Conservation (phyloP, 2,329 filamentous ascomycete species). For the Spiromastix sp. region DNA sequence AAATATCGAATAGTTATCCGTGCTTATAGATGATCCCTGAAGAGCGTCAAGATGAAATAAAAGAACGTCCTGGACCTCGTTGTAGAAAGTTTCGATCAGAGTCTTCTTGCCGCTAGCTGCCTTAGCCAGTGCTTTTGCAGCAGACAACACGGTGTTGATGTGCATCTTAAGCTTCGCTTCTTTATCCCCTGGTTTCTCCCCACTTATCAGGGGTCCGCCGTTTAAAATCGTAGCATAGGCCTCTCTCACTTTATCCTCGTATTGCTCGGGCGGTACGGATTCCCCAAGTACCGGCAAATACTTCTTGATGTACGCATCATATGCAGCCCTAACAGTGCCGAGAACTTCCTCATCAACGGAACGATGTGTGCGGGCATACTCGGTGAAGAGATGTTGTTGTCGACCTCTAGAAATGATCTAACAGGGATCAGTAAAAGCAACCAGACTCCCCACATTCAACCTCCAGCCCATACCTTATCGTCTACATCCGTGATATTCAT, state of each 20-base stretch:
- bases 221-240: slow-evolving; percentile 45
- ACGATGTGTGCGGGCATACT: slow-evolving; percentile 50
- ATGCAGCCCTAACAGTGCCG: slow-evolving; percentile 41
- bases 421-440: background rate
- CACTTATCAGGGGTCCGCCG: slow-evolving; percentile 45
- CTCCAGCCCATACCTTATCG: slow-evolving; percentile 46
- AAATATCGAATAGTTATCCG: slow-evolving; percentile 64
- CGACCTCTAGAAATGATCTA: slow-evolving; percentile 57
- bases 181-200: slow-evolving; percentile 54
- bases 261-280: slow-evolving; percentile 36
- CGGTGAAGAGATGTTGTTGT: slow-evolving; percentile 65
- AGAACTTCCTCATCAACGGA: slow-evolving; percentile 35
- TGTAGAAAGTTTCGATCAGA: slow-evolving; percentile 41
- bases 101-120: slow-evolving; percentile 15
- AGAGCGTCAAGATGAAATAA: slow-evolving; percentile 69
- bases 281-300: slow-evolving; percentile 49
- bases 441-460: background rate
- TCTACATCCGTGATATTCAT: slow-evolving; percentile 90
- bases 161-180: slow-evolving; percentile 91
- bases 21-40: slow-evolving; percentile 46
- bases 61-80: slow-evolving; percentile 57
- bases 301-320: slow-evolving; percentile 51
- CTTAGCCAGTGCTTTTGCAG: slow-evolving; percentile 36
- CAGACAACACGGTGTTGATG: slow-evolving; percentile 50
- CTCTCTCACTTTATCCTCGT: slow-evolving; percentile 38